Evolutionary conservation across 2,329 filamentous ascomycete species (phyloP), one percentile per base, ranked within the genome.

Genomic region (Mariannaea sp.): DNA sequence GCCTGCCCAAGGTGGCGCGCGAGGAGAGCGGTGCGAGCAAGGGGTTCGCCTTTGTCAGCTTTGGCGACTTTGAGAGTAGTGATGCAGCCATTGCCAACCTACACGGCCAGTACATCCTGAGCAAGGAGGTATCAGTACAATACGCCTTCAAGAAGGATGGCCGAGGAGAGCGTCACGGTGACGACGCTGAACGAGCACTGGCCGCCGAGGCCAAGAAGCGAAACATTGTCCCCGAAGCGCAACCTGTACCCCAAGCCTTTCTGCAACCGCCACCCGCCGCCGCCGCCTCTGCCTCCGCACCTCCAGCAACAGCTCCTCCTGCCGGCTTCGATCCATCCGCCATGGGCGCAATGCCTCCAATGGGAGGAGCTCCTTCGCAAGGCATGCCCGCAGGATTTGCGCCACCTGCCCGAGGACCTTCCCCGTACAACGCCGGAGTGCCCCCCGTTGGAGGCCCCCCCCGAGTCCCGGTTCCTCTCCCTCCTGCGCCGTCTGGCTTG

Each of bases 61-160:
- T 92, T 68, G 87, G 87, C 70, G 89, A 90, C 68, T 99, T 99
- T 70, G 94, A 97, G 68, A 89, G 91, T 64, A 94, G 91, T 9
- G 94, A 99, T 68, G 88, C 90, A 57, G 92, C 94, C 35, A 90
- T 96, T 58, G 82, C 86, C 61, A 94, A 93, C 71, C 92, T 99
- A 88, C 89, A 96, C 71, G 91, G 91, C 45, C 92, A 97, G 76
- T 97, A 94, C 73, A 84, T 99, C 56, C 92, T 96, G 80, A 96
- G 94, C 79, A 96, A 96, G 77, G 90, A 96, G 73, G 88, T 97
- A 65, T 90, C 89, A 3, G 94, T 99, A 38, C 93, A 97, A 74
- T 99, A 97, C 73, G 94, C 94, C 32, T 97, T 96, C 82, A 99
- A 99, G 81, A 97, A 97, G 75, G 94, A 99, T 68, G 94, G 94